phyloP scores from a whole-genome alignment of 2,329 filamentous ascomycete genomes.

The Metarhizium guizhouense region DNA sequence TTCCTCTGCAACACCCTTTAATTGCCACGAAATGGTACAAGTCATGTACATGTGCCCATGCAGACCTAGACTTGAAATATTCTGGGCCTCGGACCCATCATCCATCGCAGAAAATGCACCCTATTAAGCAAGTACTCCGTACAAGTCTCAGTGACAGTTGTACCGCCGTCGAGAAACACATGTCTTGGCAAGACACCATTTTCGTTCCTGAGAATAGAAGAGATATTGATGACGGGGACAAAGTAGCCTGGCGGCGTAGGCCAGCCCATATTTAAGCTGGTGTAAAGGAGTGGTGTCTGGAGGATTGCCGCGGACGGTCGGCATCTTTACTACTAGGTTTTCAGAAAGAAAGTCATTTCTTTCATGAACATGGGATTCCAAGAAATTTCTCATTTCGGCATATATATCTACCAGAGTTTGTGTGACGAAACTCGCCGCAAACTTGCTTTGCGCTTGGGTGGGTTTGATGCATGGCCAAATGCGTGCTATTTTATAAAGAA shows the following conservation, averaged over 20 bases:
- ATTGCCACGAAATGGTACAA: conserved; percentile 23
- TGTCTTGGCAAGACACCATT: conserved; percentile 10
- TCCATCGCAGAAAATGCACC: conserved; percentile 19
- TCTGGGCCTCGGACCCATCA: conserved; percentile 21
- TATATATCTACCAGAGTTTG: too few relatives aligned
- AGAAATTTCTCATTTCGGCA: too few relatives aligned
- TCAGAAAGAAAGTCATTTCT: too few relatives aligned
- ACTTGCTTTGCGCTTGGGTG: conserved; percentile 13
- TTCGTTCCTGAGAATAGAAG: background rate
- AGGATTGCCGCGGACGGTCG: conserved; percentile 18
- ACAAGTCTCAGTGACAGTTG: conserved; percentile 20
- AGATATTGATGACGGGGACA: conserved; percentile 14
- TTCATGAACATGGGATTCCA: too few relatives aligned
- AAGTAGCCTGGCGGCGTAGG: conserved; percentile 20
- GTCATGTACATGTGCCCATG: conserved; percentile 20
- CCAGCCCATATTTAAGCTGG: conserved; percentile 16
- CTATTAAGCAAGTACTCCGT: conserved; percentile 16
- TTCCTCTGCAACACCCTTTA: conserved; percentile 13
- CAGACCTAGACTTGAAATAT: conserved; percentile 19
- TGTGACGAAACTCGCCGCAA: conserved; percentile 4
- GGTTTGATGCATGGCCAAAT: too few relatives aligned
- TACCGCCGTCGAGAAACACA: conserved; percentile 13
- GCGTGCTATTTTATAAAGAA: too few relatives aligned
- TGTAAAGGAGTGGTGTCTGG: conserved; percentile 10
- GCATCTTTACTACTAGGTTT: background rate